Evolutionary conservation across 78 protist species (phyloP).

Genomic region (Dictyostelium firmibasis): DNA sequence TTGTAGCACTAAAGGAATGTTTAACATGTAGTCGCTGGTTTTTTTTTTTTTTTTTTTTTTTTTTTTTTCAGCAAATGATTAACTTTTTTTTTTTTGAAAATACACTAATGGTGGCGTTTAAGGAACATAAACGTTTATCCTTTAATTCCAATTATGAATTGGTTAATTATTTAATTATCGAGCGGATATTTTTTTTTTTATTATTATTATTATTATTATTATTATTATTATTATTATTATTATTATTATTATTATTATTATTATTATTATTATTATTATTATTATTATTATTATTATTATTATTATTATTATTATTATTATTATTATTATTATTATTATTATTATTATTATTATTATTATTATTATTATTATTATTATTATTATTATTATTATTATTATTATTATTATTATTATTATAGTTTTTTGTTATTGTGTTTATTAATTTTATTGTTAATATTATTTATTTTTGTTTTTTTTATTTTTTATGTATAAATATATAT

Average conservation of each 20-base stretch:
- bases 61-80: not conserved
- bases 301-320: no score
- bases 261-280: no score
- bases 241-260: no score
- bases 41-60: no score
- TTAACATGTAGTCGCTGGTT: not conserved
- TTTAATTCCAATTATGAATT: not conserved
- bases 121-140: not conserved
- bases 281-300: no score
- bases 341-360: not conserved
- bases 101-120: not conserved
- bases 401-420: not conserved
- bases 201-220: no score
- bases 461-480: no score
- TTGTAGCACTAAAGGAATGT: not conserved
- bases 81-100: not conserved
- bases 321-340: constrained; percentile 14
- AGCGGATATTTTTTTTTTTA: no score
- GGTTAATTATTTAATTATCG: not conserved
- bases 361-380: constrained; percentile 47
- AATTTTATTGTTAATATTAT: no score
- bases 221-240: no score
- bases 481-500: no score
- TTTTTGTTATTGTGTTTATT: no score
- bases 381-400: not conserved